Conservation (phyloP, 2,329 filamentous ascomycete genomes). For the Fusarium agapanthi region DNA sequence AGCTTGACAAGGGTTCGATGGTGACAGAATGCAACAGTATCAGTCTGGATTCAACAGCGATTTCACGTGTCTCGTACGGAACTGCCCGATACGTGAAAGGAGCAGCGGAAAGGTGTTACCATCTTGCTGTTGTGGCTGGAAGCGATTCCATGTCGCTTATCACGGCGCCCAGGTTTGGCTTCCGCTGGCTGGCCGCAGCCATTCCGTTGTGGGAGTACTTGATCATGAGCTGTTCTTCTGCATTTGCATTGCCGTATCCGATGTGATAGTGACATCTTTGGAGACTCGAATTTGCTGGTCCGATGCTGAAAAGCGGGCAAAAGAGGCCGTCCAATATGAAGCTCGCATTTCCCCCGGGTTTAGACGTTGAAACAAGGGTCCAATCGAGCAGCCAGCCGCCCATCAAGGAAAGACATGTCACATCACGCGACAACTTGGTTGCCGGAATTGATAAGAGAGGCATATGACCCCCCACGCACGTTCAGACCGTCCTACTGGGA, state of each 20-base stretch:
- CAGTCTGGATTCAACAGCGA: background rate
- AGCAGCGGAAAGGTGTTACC: conserved; percentile 16
- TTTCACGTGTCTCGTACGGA: conserved; percentile 26
- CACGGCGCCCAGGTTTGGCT: background rate
- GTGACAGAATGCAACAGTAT: background rate
- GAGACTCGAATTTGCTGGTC: conserved; percentile 14
- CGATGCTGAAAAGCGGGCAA: conserved; percentile 24
- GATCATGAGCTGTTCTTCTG: background rate
- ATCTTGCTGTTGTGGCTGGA: conserved; percentile 14
- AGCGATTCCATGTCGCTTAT: conserved; percentile 1
- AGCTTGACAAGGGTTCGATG: conserved; percentile 10
- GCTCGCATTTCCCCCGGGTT: conserved; percentile 33
- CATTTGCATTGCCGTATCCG: background rate
- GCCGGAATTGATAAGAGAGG: conserved; percentile 28
- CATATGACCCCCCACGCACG: conserved; percentile 19
- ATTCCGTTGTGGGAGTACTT: background rate
- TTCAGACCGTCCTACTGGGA: conserved; percentile 31
- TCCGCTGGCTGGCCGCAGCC: background rate
- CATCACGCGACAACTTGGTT: conserved; percentile 41
- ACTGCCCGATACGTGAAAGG: conserved; percentile 18
- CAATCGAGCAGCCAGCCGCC: conserved; percentile 11
- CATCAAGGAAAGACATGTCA: conserved; percentile 4
- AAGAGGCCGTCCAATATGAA: conserved; percentile 30
- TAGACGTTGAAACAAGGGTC: conserved; percentile 30
- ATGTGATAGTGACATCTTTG: background rate